phyloP scores from a whole-genome alignment of 169 alveolate genomes.

The Plasmodium fragile region DNA sequence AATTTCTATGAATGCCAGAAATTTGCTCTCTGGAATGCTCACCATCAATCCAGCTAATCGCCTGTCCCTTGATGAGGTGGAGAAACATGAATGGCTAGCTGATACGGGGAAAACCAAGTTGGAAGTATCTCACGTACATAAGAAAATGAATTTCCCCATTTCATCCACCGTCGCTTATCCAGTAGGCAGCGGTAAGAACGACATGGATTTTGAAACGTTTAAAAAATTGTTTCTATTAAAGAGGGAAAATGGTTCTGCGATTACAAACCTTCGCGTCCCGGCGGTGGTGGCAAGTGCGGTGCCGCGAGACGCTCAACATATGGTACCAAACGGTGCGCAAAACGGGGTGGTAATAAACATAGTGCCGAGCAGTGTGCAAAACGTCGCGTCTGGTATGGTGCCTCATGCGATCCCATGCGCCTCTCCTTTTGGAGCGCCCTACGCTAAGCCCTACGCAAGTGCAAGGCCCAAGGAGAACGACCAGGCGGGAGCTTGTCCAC shows the following conservation, averaged over 20 bases:
- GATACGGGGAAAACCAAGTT: constrained; percentile 55
- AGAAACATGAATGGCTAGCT: constrained; percentile 81
- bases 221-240: constrained; percentile 23
- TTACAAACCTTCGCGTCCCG: not conserved
- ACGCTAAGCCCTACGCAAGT: not conserved
- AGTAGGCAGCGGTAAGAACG: constrained; percentile 18
- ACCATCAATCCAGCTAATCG: constrained; percentile 78
- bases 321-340: not conserved
- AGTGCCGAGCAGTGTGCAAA: not conserved
- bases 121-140: constrained; percentile 58
- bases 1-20: constrained; percentile 32
- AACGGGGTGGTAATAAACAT: not conserved
- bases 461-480: not conserved
- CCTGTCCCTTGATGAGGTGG: constrained; percentile 78
- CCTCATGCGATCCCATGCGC: not conserved
- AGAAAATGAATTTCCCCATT: constrained; percentile 63
- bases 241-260: not conserved
- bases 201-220: constrained; percentile 25
- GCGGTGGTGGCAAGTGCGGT: not conserved
- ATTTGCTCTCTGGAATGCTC: constrained; percentile 79
- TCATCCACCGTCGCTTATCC: constrained; percentile 69
- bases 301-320: not conserved
- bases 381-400: not conserved
- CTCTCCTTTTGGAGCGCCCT: not conserved
- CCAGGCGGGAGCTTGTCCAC: not conserved